Evolutionary conservation across 495 filamentous ascomycete species (phyloP).

Genomic region (Penicillium coffeae): DNA sequence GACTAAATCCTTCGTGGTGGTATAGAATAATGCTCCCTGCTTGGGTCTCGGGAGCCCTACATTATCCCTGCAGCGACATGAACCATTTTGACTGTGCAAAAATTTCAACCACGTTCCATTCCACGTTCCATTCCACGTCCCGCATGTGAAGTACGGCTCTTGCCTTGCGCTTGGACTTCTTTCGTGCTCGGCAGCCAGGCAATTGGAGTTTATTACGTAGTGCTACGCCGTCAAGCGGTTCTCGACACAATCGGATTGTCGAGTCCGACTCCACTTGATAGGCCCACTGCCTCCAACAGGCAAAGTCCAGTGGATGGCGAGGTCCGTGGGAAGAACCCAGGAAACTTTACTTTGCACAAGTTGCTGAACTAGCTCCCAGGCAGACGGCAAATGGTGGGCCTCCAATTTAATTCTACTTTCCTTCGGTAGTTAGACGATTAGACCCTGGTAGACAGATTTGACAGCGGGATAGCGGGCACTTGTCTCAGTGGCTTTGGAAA

Average conservation of each 20-base stretch:
- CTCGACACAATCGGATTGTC: neutral
- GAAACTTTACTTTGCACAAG: no score
- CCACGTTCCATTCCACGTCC: no score
- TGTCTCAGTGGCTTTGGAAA: neutral
- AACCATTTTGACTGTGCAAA: no score
- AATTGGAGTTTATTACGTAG: neutral
- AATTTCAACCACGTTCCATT: neutral
- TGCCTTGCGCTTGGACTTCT: neutral
- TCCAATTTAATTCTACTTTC: neutral
- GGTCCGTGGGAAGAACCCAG: no score
- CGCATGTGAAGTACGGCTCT: neutral
- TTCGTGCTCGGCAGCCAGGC: no score
- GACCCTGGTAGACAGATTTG: no score
- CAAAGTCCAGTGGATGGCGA: neutral
- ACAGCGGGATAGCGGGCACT: constrained; percentile 7
- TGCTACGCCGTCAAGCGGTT: neutral
- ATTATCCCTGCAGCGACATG: no score
- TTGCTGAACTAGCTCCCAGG: no score
- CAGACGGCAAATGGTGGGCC: no score
- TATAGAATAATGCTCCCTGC: no score
- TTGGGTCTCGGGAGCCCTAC: no score
- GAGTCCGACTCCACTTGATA: neutral
- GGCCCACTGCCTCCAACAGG: neutral
- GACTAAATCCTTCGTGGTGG: neutral
- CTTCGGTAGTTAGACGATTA: no score